Base-by-base conservation (phyloP, 2,329 filamentous ascomycete genomes). In the Aspergillus fructus region DNA sequence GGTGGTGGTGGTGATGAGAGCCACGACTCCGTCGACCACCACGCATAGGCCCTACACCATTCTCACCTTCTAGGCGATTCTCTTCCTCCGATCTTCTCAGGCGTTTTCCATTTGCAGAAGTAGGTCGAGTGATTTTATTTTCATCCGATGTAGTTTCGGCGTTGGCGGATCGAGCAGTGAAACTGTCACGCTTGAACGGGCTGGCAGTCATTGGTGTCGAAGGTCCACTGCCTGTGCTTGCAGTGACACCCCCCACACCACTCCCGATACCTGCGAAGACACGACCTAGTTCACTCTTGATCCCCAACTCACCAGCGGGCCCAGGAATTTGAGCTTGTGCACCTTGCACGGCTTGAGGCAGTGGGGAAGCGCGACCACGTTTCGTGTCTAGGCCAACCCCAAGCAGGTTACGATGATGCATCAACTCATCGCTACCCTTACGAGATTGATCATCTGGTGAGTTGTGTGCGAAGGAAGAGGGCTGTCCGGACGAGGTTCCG, bases 251-350 rank as follows among this genome's bases (percentile, higher is more conserved):
- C 30, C 85, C 84, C 17, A 88, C 79, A 37, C 87, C 87, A 71
- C 85, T 87, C 15, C 87, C 93, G 64, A 97, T 91, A n/a, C 93
- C 93, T 17, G 91, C 91, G 75, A 96, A 97, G 82, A 97, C 96
- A 61, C 91, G 88, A 27, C 93, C 93, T 71, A 97, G 93, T 71
- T 97, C 93, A 70, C 88, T 96, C 80, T 97, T 96, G 69, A 97
- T 96, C 43, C 89, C 89, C 11, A 91, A 89, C 71, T 96, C 92
- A 15, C 88, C 89, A 13, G 87, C 85, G 5, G 91, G 90, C 3
- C 89, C 90, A 53, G 89, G 83, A 40, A 89, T 84, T 66, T 92
- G 89, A 15, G 88, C 86, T 71, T 96, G 93, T 1, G 90, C 93
- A 21, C 93, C 93, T 70, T 97, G 93, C 1, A 97, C 93, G 21